phyloP scores from a whole-genome alignment of 2,329 filamentous ascomycete species.

The Aureobasidium lini region DNA sequence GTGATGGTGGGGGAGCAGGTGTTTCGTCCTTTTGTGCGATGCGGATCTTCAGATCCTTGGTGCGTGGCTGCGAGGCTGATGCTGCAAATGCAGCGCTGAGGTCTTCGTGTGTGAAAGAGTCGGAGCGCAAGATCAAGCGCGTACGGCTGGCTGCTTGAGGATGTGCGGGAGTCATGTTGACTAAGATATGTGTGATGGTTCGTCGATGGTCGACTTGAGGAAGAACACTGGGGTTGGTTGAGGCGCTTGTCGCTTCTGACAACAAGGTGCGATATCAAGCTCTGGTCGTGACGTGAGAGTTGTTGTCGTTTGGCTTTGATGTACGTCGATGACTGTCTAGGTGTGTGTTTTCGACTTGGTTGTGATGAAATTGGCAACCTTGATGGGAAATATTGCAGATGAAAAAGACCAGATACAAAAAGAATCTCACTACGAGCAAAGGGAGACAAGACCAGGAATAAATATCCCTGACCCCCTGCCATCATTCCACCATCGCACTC shows the following conservation, averaged over 20 bases:
- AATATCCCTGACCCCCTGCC: background rate
- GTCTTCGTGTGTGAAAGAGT: slow-evolving; percentile 17
- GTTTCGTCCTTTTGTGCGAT: slow-evolving; percentile 15
- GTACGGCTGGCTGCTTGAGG: slow-evolving; percentile 13
- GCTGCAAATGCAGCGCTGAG: slow-evolving; percentile 15
- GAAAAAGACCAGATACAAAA: background rate
- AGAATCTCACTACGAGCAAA: background rate
- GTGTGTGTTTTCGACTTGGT: too few relatives aligned
- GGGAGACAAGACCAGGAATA: background rate
- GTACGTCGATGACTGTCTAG: too few relatives aligned
- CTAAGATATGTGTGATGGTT: background rate
- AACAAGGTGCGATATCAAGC: background rate
- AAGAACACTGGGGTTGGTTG: too few relatives aligned
- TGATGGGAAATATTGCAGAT: background rate
- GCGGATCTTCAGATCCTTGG: slow-evolving; percentile 16
- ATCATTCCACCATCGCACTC: background rate
- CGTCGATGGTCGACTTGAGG: background rate
- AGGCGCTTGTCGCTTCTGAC: background rate
- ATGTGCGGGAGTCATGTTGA: slow-evolving; percentile 15
- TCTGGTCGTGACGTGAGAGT: too few relatives aligned
- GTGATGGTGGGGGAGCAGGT: slow-evolving; percentile 16
- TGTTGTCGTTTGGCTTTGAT: too few relatives aligned
- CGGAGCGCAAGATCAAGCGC: slow-evolving; percentile 10
- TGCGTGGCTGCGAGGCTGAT: slow-evolving; percentile 15
- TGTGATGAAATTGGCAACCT: background rate